Evolutionary conservation across 805 yeast species (phyloP).

Genomic region (Grigorovia yakushimaensis): DNA sequence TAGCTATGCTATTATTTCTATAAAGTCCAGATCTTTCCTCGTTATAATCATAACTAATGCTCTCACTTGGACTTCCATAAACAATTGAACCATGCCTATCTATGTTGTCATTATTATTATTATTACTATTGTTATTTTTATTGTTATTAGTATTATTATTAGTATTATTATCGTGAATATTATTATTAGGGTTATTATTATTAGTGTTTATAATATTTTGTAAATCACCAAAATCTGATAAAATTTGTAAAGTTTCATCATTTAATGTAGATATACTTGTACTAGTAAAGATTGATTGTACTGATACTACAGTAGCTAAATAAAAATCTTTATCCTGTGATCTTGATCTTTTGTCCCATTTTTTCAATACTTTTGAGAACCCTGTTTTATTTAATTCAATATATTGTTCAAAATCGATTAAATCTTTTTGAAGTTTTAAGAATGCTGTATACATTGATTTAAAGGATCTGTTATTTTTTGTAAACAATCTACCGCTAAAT

Average conservation of each 20-base stretch:
- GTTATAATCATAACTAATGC: background rate
- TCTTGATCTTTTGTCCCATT: conserved; percentile 96
- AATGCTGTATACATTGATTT: conserved; percentile 80
- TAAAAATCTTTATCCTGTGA: conserved; percentile 91
- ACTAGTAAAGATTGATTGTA: conserved; percentile 92
- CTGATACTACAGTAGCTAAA: conserved; percentile 84
- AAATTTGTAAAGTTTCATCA: conserved; percentile 40
- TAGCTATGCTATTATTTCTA: too few species aligned
- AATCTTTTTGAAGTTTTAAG: conserved; percentile 79
- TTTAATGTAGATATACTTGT: conserved; percentile 76
- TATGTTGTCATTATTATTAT: background rate
- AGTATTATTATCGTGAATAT: background rate
- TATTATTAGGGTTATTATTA: conserved; percentile 1
- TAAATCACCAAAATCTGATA: conserved; percentile 22
- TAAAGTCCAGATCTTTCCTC: background rate
- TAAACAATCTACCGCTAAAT: conserved; percentile 37
- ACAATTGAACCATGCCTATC: background rate
- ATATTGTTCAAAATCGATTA: conserved; percentile 83
- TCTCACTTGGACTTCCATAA: background rate
- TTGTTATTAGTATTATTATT: background rate
- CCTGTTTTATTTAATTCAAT: conserved; percentile 94
- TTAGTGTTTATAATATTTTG: background rate
- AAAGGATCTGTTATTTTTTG: conserved; percentile 44
- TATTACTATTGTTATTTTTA: background rate
- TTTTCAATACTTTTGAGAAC: conserved; percentile 87